Percentiles rank a stretch among this genome's conserved stretches.
phyloP scores from a whole-genome alignment of 2,329 filamentous ascomycete species.

The Pseudogymnoascus sp. region DNA sequence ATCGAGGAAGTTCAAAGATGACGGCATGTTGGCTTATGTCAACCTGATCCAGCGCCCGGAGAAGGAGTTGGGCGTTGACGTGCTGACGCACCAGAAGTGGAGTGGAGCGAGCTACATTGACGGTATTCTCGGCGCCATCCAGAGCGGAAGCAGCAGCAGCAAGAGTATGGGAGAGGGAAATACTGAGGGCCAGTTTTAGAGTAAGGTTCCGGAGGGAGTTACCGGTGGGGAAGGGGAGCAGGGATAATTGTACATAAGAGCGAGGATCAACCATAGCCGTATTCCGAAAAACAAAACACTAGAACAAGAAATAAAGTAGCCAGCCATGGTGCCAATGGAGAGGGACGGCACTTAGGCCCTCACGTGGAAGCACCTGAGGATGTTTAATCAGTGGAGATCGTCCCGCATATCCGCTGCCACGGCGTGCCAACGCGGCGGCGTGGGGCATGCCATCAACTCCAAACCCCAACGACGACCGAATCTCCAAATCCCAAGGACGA shows the following conservation, averaged over 20 bases:
- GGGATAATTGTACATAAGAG: constrained; percentile 2
- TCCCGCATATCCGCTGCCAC: neutral
- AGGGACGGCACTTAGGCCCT: neutral
- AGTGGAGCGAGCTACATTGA: constrained; percentile 71
- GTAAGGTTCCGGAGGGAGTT: neutral
- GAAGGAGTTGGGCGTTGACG: constrained; percentile 57
- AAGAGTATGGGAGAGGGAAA: constrained; percentile 95
- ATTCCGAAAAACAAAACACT: neutral
- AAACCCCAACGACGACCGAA: neutral
- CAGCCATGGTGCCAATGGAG: neutral
- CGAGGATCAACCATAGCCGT: neutral
- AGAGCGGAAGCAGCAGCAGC: constrained; percentile 81
- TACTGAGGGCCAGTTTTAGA: constrained; percentile 63
- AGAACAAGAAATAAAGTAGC: neutral
- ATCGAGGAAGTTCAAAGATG: constrained; percentile 71
- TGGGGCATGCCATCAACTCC: neutral
- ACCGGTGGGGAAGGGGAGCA: neutral
- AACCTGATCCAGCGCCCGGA: constrained; percentile 82
- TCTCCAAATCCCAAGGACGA: neutral
- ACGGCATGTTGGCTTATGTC: constrained; percentile 98
- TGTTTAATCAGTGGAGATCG: neutral
- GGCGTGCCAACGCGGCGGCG: neutral
- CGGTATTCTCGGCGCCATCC: constrained; percentile 80
- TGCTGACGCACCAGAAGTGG: constrained; percentile 39
- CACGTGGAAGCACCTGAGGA: neutral